Base-by-base conservation (phyloP, 192 early-diverging fungal species). In the Backusella mclennaniae region DNA sequence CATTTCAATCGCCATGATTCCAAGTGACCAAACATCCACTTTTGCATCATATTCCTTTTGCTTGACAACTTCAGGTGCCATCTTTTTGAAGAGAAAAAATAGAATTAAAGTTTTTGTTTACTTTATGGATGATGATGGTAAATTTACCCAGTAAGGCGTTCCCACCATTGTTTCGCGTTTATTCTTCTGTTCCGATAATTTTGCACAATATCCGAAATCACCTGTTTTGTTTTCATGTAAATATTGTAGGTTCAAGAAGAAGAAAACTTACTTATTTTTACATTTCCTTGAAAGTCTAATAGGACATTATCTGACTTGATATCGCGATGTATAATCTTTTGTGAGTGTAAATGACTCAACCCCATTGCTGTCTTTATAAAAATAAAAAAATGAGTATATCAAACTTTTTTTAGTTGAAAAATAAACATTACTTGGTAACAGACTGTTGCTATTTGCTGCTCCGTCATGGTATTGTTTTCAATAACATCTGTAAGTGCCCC, bases 1-100 rank as follows among this genome's bases (percentile, higher is more conserved):
- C 96, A 97, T 98, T 80, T 99, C 97, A 73, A 99, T 97, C 6
- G 93, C 94, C 96, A 98, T 96, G 82, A 98, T 97, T 11, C 97
- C 97, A 42, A 97, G 77, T 21, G 95, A 96, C 97, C 97, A 99
- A 39, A 99, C 91, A 79, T 99, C 97, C 31, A 98, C 95, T 79
- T 96, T 97, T 70, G 93, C 83, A 8, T 93, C 93, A 79, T 99
- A 99, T 79, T 96, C 93, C 83, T 96, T 95, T 71, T 92, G 93
- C 72, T 88, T 95, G 29, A 99, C 95, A 17, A 99, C 96, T 84
- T 99, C 97, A 29, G 97, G 97, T 5, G 97, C 95, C 97, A 99
- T 99, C 80, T 49, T 49, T 81, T 35, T 0, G 23, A 35, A 19
- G 36, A 6, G 5, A 36, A 21, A 38, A 69, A 36, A 41, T 38